These are phyloP conservation scores for Leccinum pallidistipes DNA, from an alignment of 1,284 basidiomycete genomes.

Conservation along the genomic window DNA sequence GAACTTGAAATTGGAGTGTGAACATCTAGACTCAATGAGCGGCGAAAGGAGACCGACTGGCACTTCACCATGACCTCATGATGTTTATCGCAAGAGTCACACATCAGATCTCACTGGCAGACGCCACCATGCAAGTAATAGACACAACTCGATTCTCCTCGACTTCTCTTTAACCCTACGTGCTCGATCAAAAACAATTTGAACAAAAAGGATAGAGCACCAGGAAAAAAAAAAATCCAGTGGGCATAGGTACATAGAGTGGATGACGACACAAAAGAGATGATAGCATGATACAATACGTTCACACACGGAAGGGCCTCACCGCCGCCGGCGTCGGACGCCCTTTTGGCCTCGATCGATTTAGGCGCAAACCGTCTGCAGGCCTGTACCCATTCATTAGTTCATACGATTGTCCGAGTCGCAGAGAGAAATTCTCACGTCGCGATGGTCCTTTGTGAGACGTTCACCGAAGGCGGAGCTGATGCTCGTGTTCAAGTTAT, in stretches of 20 bases:
- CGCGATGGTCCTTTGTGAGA: slow-evolving; percentile 44
- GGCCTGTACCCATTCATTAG: slow-evolving; percentile 42
- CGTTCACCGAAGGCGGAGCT: slow-evolving; percentile 17
- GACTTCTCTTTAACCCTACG: too few species aligned
- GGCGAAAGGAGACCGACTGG: too few species aligned
- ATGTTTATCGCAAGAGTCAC: not conserved
- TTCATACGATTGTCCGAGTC: too few species aligned
- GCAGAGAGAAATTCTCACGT: slow-evolving; percentile 48
- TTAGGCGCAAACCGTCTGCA: slow-evolving; percentile 60
- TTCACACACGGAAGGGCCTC: slow-evolving; percentile 23
- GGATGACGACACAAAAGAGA: not conserved
- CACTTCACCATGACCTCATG: not conserved
- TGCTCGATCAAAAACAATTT: not conserved
- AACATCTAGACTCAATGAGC: too few species aligned
- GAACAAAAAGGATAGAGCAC: slow-evolving; percentile 1
- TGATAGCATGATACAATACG: not conserved
- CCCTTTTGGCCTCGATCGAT: slow-evolving; percentile 50
- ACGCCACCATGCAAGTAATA: too few species aligned
- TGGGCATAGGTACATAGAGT: slow-evolving; percentile 27
- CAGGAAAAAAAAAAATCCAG: not conserved
- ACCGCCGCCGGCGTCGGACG: slow-evolving; percentile 24
- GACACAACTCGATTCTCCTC: too few species aligned
- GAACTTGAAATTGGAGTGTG: too few species aligned
- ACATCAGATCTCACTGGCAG: too few species aligned
- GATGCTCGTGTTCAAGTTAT: slow-evolving; percentile 29